Conservation (phyloP, 306 rosid species). For the Ammopiptanthus mongolicus region DNA sequence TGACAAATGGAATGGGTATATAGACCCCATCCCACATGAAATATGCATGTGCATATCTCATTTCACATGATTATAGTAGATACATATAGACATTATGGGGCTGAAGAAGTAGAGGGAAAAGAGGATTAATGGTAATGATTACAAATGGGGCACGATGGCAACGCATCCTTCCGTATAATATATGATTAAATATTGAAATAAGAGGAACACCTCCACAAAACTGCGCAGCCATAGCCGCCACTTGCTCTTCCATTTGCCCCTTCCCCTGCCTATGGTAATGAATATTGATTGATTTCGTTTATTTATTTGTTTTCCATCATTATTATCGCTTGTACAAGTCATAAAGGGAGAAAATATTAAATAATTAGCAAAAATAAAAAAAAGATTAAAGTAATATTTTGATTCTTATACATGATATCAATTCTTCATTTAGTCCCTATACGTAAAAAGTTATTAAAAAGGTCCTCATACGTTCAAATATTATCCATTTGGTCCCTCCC, state of each 20-base stretch:
- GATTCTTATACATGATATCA: too few relatives aligned
- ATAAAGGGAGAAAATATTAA: not conserved
- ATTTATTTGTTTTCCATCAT: not conserved
- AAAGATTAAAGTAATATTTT: not conserved
- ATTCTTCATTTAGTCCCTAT: too few relatives aligned
- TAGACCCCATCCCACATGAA: not conserved
- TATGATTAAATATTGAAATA: conserved; percentile 24
- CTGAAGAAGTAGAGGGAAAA: not conserved
- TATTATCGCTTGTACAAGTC: not conserved
- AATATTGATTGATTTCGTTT: not conserved
- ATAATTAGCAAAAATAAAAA: not conserved
- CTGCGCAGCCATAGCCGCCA: conserved; percentile 94
- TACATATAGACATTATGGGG: conserved; percentile 6
- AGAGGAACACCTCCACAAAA: not conserved
- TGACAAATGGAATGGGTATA: not conserved
- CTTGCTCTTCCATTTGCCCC: conserved; percentile 8
- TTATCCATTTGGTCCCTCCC: too few relatives aligned
- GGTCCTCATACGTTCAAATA: too few relatives aligned
- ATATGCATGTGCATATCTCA: not conserved
- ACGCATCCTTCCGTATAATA: conserved; percentile 22
- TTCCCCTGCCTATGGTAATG: not conserved
- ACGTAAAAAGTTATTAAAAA: too few relatives aligned
- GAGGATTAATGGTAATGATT: conserved; percentile 41
- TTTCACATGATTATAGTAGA: not conserved
- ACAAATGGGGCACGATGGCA: conserved; percentile 43